Conservation (phyloP, 2,329 filamentous ascomycete species). For the Atkinsonella texensis region DNA sequence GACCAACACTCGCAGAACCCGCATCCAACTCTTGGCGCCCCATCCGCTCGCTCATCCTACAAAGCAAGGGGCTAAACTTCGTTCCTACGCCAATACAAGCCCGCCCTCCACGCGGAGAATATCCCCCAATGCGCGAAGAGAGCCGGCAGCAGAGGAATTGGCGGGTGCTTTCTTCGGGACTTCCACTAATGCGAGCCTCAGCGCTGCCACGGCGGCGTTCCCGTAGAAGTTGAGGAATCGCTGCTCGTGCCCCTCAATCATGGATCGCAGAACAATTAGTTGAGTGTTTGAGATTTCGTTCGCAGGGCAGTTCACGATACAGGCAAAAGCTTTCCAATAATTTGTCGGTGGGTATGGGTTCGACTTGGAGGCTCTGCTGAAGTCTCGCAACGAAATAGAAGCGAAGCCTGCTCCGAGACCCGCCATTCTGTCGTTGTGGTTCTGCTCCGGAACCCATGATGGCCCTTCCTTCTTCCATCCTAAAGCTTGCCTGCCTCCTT, state of each 20-base stretch:
- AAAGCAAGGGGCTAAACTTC: background rate
- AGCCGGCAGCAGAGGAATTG: slow-evolving; percentile 36
- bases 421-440: slow-evolving; percentile 72
- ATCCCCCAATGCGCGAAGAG: slow-evolving; percentile 41
- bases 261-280: slow-evolving; percentile 54
- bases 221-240: slow-evolving; percentile 77
- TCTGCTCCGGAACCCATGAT: slow-evolving; percentile 52
- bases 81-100: slow-evolving; percentile 27
- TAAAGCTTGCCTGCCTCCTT: slow-evolving; percentile 51
- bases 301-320: slow-evolving; percentile 63
- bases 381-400: slow-evolving; percentile 71
- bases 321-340: slow-evolving; percentile 72
- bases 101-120: slow-evolving; percentile 39
- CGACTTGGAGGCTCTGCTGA: slow-evolving; percentile 51
- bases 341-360: slow-evolving; percentile 69
- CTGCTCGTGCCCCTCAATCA: slow-evolving; percentile 61
- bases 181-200: slow-evolving; percentile 61
- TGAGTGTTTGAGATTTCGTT: slow-evolving; percentile 61
- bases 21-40: background rate
- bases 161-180: slow-evolving; percentile 47
- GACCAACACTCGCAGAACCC: background rate
- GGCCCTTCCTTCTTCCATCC: slow-evolving; percentile 59
- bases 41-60: background rate
- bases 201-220: slow-evolving; percentile 56
- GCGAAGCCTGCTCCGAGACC: slow-evolving; percentile 78